Evolutionary conservation across 164 flowering plant species (phyloP), one percentile per base, ranked within the genome.

Genomic region (Warburgia ugandensis): DNA sequence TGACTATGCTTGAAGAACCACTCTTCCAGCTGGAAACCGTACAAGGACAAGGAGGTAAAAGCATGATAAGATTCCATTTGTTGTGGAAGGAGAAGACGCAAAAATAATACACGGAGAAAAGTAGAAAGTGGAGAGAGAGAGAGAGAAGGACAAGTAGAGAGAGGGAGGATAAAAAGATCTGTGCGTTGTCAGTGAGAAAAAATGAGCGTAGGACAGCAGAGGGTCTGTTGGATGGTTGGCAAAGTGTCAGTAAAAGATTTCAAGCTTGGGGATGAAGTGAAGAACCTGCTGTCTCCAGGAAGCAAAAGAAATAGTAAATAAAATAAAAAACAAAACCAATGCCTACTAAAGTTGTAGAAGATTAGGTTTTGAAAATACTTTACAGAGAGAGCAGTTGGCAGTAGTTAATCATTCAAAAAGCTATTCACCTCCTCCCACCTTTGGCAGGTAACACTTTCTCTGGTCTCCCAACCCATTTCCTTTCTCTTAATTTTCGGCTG

Each of bases 131-230:
- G 38, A 17, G 44, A 40, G 29, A n/a, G n/a, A n/a, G n/a, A n/a
- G n/a, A n/a, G n/a, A n/a, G n/a, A n/a, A 52, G 16, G 27, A 8
- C 27, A 56, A 37, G 25, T 12, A 13, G 28, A 45, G 36, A 13
- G 38, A 6, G 20, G 19, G n/a, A n/a, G n/a, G n/a, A n/a, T 10
- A 26, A 29, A n/a, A n/a, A 29, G 53, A 61, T 58, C 66, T 42
- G 62, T 41, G 32, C 61, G 80, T 76, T 78, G 84, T 72, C 81
- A 69, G 77, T 66, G 68, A 73, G 66, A 64, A 68, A 38, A 77
- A 54, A 71, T 71, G 76, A 81, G 86, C 83, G 86, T 77, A 68
- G 55, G 76, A 79, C 86, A 86, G 89, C 92, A 76, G 72, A 51
- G 60, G 63, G 67, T 55, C 70, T 68, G 75, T 63, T 72, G 64